Conservation (phyloP, 2,329 filamentous ascomycete species). For the Echinosphaeria canescens region DNA sequence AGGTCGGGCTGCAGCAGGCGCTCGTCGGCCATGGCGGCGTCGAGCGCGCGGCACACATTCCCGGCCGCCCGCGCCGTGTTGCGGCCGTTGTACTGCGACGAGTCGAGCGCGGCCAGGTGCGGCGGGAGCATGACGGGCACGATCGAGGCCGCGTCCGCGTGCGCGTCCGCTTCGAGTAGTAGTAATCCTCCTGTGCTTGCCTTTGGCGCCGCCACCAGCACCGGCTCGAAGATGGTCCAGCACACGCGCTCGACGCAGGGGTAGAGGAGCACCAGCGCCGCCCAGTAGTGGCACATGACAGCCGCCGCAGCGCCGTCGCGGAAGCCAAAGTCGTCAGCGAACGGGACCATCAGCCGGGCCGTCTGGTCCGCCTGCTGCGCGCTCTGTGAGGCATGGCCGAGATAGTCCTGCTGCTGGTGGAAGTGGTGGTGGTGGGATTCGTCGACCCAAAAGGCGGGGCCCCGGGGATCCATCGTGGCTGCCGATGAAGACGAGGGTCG, state of each 20-base stretch:
- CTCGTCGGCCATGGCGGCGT: constrained; percentile 18
- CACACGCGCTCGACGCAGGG: constrained; percentile 24
- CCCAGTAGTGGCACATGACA: constrained; percentile 30
- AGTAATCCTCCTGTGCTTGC: too few relatives aligned
- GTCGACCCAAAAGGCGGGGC: too few relatives aligned
- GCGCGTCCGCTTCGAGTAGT: too few relatives aligned
- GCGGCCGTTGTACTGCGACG: constrained; percentile 15
- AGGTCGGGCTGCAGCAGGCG: constrained; percentile 24
- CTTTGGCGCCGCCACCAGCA: too few relatives aligned
- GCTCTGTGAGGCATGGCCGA: too few relatives aligned
- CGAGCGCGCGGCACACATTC: constrained; percentile 26
- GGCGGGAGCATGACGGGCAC: too few relatives aligned
- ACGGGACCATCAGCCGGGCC: too few relatives aligned
- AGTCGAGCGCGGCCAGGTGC: constrained; percentile 16
- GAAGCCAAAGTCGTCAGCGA: constrained; percentile 21
- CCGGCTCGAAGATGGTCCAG: constrained; percentile 18
- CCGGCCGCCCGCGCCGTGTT: constrained; percentile 20
- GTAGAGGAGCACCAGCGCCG: constrained; percentile 23
- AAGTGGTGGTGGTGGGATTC: too few relatives aligned
- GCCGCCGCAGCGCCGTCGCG: constrained; percentile 19
- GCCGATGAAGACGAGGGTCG: too few relatives aligned
- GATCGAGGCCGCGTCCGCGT: constrained; percentile 15
- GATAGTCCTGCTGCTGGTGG: too few relatives aligned
- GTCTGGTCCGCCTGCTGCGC: too few relatives aligned
- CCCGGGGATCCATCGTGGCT: too few relatives aligned